Base-by-base conservation (phyloP, 768 basidiomycete species). In the Mycena haematopus region DNA sequence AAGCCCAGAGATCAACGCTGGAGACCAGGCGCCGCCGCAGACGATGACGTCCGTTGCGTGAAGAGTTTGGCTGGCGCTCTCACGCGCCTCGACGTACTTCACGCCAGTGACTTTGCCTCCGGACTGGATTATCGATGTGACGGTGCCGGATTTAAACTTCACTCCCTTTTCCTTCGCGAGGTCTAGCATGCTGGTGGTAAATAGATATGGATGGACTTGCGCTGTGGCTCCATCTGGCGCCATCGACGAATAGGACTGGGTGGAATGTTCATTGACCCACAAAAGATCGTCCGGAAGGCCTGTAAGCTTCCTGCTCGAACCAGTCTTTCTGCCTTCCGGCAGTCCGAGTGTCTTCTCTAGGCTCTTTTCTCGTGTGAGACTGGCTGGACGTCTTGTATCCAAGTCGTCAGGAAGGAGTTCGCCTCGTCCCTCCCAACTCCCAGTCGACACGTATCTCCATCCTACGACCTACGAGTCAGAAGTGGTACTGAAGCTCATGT, bases 21-120 rank as follows among this genome's bases (percentile, higher is more conserved):
- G 80, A 0, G 92, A 91, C 94, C 95, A 97, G 19, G 92, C 90
- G 25, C 95, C 95, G n/a, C 91, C 91, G 42, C 88, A 83, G 52
- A 97, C 73, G 42, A 96, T 78, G 64, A 95, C 84, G 58, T 89
- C 81, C 11, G 89, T 89, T 17, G 90, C 88, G 0, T 79, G 73
- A 19, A 90, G 69, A n/a, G 74, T 74, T 59, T 72, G 72, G 7
- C 63, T 66, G 25, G 69, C 65, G 52, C 65, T 60, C 17, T 73
- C 71, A 14, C 67, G 71, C 2, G 63, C 71, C 49, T 73, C 65
- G 51, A 74, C 73, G 67, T 80, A 80, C 63, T 83, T 72, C 44
- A 91, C 83, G 13, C 84, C 83, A 7, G 77, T 79, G 14, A 88
- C 84, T 54, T 66, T 73, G 5, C 78, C 79, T 21, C 72, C 60